A percentile compares a stretch with the other conserved stretches of the same genome.
These are phyloP conservation scores for Carex scoparia DNA, from an alignment of 176 grass and related monocot species.

Conservation along the genomic window DNA sequence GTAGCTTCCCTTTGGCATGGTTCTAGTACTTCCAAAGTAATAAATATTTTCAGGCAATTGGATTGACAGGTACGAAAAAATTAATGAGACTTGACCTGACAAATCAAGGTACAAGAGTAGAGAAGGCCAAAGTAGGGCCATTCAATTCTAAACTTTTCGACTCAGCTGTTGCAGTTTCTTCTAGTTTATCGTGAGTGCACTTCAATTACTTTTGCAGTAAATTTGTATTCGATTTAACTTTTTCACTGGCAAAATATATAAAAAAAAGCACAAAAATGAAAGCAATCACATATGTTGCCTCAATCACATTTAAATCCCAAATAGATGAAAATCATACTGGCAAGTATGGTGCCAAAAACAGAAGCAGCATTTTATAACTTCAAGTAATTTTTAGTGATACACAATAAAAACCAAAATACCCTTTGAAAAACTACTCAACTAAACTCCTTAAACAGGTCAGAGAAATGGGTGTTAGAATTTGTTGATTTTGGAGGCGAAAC, in stretches of 20 bases:
- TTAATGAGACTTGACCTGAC: slow-evolving; percentile 72
- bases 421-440: neutral
- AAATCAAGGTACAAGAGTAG: slow-evolving; percentile 50
- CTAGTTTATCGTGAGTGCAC: slow-evolving; percentile 60
- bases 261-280: neutral
- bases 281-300: slow-evolving; percentile 5
- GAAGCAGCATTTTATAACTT: neutral
- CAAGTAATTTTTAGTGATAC: neutral
- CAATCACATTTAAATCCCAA: slow-evolving; percentile 20
- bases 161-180: slow-evolving; percentile 81
- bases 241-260: slow-evolving; percentile 25
- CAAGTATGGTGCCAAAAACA: neutral
- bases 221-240: slow-evolving; percentile 5
- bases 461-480: slow-evolving; percentile 91
- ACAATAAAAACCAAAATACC: neutral
- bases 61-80: slow-evolving; percentile 81
- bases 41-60: slow-evolving; percentile 93
- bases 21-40: slow-evolving; percentile 31
- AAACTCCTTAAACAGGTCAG: slow-evolving; percentile 44
- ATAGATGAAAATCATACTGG: slow-evolving; percentile 7
- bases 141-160: slow-evolving; percentile 87
- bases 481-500: slow-evolving; percentile 93
- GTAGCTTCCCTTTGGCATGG: slow-evolving; percentile 14
- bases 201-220: slow-evolving; percentile 16
- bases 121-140: slow-evolving; percentile 87